Evolutionary conservation across 2,329 filamentous ascomycete genomes (phyloP), one percentile per base, ranked within the genome.

Genomic region (Allantophomopsis lycopodina): DNA sequence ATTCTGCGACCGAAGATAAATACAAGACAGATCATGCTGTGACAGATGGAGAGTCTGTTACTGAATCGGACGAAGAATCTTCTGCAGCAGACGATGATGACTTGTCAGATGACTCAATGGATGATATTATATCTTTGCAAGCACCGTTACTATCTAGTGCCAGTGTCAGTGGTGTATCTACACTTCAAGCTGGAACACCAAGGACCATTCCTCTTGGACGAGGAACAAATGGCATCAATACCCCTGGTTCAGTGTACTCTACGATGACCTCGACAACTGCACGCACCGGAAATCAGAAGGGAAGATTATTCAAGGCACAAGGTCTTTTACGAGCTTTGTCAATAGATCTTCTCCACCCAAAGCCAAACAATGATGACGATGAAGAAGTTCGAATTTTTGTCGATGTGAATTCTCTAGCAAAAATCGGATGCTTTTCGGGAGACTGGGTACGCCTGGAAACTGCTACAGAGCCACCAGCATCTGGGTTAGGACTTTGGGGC

Each of bases 351-450:
- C 65, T 98, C 2, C 82, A 96, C 47, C 91, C 91, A 0, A 88
- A 83, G 48, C 89, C 91, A 2, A 64, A 62, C 2, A 59, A 69
- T 1, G 73, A 77, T 18, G 87, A 95, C 44, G 91, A 98, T 44
- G 87, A 94, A 47, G 82, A 93, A 50, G 79, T 85, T 2, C 78
- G 91, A 36, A 73, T 96, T 2, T 98, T 89, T 52, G 88, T 98
- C 5, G 87, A 95, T 50, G 81, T 93, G 7, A 79, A 76, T 42
- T 84, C 85, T 1, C 62, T 98, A 15, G 81, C 85, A 12, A 87
- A 88, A 49, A 81, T 98, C 40, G 88, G 89, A 13, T 96, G 89
- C 58, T 98, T 98, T 55, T 96, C 89, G 1, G 91, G 91, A 21
- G 91, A 98, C 55, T 98, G 91, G 91, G 86, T 94, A 10, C 79